Evolutionary conservation across 140 eudicot genomes (phyloP).

Genomic region (Bidens hawaiensis): DNA sequence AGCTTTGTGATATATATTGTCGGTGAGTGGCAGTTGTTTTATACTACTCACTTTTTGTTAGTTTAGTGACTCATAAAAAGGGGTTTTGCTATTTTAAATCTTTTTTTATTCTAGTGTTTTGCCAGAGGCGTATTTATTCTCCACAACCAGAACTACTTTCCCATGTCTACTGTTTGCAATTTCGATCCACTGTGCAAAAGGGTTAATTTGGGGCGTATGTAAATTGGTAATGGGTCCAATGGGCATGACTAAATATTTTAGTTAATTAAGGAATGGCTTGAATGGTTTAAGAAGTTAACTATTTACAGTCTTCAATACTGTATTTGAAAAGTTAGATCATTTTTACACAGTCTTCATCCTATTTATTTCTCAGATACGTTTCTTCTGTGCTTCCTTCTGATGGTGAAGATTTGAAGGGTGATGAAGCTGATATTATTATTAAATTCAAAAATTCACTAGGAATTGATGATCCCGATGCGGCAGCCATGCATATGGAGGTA

Average conservation of each 20-base stretch:
- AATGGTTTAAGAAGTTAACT: background rate
- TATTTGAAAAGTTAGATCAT: background rate
- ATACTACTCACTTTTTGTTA: background rate
- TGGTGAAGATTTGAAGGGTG: slow-evolving; percentile 76
- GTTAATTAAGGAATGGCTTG: background rate
- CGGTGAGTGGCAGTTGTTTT: slow-evolving; percentile 44
- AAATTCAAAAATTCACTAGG: slow-evolving; percentile 82
- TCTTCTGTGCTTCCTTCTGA: slow-evolving; percentile 77
- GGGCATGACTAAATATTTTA: background rate
- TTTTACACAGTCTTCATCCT: background rate
- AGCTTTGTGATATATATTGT: slow-evolving; percentile 79
- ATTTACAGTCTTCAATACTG: background rate
- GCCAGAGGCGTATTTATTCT: background rate
- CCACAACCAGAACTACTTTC: background rate
- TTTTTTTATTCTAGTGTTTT: background rate
- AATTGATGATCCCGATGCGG: slow-evolving; percentile 99
- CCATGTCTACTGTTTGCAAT: background rate
- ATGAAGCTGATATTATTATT: slow-evolving; percentile 71
- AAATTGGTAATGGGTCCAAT: background rate
- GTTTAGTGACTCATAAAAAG: background rate
- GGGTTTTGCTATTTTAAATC: background rate
- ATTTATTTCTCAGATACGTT: slow-evolving; percentile 51
- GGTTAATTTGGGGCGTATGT: background rate
- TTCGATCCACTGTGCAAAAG: background rate
- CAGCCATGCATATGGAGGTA: slow-evolving; percentile 99